Percentiles rank a stretch among this genome's conserved stretches.
These are phyloP conservation scores for Phytophthora meadii DNA, from an alignment of 352 stramenopile species.

Conservation along the genomic window DNA sequence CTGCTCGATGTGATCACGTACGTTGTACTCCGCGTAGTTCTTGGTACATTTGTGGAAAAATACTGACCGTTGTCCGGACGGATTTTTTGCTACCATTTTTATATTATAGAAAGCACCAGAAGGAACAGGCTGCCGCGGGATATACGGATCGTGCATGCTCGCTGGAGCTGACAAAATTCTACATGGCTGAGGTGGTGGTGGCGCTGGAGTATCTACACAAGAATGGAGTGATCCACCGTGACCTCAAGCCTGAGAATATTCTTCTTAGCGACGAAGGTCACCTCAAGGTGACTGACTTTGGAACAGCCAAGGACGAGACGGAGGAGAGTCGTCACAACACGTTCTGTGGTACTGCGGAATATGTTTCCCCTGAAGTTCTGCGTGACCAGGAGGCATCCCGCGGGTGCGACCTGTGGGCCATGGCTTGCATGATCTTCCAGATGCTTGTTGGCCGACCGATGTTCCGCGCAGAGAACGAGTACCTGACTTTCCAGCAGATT, in stretches of 20 bases:
- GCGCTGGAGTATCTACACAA: slow-evolving; percentile 95
- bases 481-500: slow-evolving; percentile 92
- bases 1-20: slow-evolving; percentile 90
- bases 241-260: slow-evolving; percentile 95
- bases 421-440: slow-evolving; percentile 93
- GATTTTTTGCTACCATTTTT: background rate
- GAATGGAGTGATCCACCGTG: slow-evolving; percentile 95
- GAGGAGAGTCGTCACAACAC: slow-evolving; percentile 86
- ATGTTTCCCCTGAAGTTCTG: slow-evolving; percentile 92
- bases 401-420: slow-evolving; percentile 90
- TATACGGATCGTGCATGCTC: slow-evolving; percentile 74
- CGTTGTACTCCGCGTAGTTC: slow-evolving; percentile 10
- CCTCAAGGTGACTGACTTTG: slow-evolving; percentile 93
- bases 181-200: slow-evolving; percentile 94
- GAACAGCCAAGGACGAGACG: slow-evolving; percentile 84
- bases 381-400: slow-evolving; percentile 83
- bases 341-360: slow-evolving; percentile 93
- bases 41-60: slow-evolving; percentile 6
- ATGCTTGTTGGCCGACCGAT: slow-evolving; percentile 85
- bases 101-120: slow-evolving; percentile 74
- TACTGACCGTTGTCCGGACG: slow-evolving; percentile 4
- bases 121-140: slow-evolving; percentile 62
- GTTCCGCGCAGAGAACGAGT: slow-evolving; percentile 92
- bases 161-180: slow-evolving; percentile 90
- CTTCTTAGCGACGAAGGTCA: slow-evolving; percentile 86